Percentiles rank a stretch among this genome's conserved stretches.
phyloP scores from a whole-genome alignment of 768 basidiomycete species.

The Xerocomus potaroensis region DNA sequence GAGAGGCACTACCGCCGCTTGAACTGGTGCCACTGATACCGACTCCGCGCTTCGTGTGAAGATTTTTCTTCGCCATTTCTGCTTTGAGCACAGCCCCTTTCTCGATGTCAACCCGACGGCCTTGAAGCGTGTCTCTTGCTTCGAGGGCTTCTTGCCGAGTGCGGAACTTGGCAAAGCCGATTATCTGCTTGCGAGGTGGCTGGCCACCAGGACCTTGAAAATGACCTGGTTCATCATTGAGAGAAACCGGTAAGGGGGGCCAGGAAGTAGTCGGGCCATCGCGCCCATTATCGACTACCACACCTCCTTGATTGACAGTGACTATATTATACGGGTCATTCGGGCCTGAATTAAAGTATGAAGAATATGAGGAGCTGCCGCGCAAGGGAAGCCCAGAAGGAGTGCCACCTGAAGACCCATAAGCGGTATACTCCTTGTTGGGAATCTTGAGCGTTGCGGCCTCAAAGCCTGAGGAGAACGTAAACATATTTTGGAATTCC shows the following conservation, averaged over 20 bases:
- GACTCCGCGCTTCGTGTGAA: slow-evolving; percentile 91
- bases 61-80: slow-evolving; percentile 99
- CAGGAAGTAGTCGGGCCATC: slow-evolving; percentile 72
- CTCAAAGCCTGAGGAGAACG: slow-evolving; percentile 93
- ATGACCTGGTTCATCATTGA: slow-evolving; percentile 32
- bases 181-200: slow-evolving; percentile 89
- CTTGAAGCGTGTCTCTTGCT: slow-evolving; percentile 85
- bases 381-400: slow-evolving; percentile 34
- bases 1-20: slow-evolving; percentile 26
- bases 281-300: slow-evolving; percentile 73
- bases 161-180: slow-evolving; percentile 96
- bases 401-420: slow-evolving; percentile 44
- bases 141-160: slow-evolving; percentile 81
- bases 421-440: slow-evolving; percentile 82
- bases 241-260: slow-evolving; percentile 40
- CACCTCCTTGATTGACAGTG: slow-evolving; percentile 77
- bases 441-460: slow-evolving; percentile 98
- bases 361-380: slow-evolving; percentile 32
- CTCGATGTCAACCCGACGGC: slow-evolving; percentile 86
- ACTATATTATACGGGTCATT: slow-evolving; percentile 84
- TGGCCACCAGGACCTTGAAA: slow-evolving; percentile 31
- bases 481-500: slow-evolving; percentile 99
- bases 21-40: slow-evolving; percentile 49
- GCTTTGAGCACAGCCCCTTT: slow-evolving; percentile 93
- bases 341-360: slow-evolving; percentile 44